phyloP scores from a whole-genome alignment of 2,329 filamentous ascomycete genomes.

The Cladosporium sp. region DNA sequence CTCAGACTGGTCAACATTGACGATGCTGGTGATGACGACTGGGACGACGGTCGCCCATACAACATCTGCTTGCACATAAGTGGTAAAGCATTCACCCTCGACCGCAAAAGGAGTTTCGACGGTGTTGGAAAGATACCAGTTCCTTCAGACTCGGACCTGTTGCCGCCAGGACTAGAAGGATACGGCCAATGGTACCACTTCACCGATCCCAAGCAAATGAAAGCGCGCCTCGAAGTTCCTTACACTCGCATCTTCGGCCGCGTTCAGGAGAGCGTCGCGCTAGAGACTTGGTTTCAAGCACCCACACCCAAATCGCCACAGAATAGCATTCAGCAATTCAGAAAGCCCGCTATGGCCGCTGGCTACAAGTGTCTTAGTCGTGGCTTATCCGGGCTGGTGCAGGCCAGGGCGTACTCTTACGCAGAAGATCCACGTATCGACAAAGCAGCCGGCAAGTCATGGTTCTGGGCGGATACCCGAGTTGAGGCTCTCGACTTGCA shows the following conservation, averaged over 20 bases:
- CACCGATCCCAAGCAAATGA: conserved; percentile 42
- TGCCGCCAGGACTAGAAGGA: conserved; percentile 43
- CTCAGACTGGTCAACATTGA: conserved; percentile 52
- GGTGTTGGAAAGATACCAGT: conserved; percentile 33
- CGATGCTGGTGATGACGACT: conserved; percentile 46
- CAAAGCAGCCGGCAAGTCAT: conserved; percentile 40
- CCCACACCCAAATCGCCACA: conserved; percentile 21
- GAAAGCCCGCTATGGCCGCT: background rate
- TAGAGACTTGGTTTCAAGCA: conserved; percentile 46
- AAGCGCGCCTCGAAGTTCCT: conserved; percentile 45
- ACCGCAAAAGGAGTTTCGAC: conserved; percentile 35
- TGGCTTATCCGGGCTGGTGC: conserved; percentile 49
- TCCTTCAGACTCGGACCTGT: conserved; percentile 35
- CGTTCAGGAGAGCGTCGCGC: conserved; percentile 53
- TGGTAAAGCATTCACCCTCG: conserved; percentile 51
- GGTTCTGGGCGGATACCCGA: conserved; percentile 60
- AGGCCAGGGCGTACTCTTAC: conserved; percentile 50
- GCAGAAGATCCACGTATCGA: conserved; percentile 52
- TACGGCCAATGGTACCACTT: conserved; percentile 57
- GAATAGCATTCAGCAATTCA: background rate
- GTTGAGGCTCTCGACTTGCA: conserved; percentile 58
- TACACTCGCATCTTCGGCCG: conserved; percentile 56
- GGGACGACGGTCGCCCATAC: conserved; percentile 47
- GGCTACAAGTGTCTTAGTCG: background rate
- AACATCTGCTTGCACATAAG: conserved; percentile 49